Conservation (phyloP, 352 stramenopile species). For the Phytophthora citricola region DNA sequence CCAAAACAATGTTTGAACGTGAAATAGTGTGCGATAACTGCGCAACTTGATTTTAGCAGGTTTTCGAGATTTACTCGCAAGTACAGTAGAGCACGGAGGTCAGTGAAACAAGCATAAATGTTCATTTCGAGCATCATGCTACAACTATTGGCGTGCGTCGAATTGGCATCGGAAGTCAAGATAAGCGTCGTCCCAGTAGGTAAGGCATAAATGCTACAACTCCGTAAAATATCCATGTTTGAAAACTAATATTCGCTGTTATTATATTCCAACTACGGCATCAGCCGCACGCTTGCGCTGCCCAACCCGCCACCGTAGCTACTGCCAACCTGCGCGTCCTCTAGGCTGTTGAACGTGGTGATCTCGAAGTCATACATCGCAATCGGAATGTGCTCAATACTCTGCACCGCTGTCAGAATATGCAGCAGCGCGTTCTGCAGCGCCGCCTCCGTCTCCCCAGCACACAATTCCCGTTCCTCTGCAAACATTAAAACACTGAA, state of each 20-base stretch:
- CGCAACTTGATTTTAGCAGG: too few relatives aligned
- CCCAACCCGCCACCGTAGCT: constrained; percentile 44
- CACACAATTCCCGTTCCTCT: constrained; percentile 58
- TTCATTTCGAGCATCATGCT: too few relatives aligned
- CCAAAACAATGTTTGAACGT: too few relatives aligned
- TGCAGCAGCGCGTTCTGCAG: constrained; percentile 78
- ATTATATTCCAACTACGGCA: constrained; percentile 32
- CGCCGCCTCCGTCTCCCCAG: constrained; percentile 63
- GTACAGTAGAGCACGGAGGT: too few relatives aligned
- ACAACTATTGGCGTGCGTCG: too few relatives aligned
- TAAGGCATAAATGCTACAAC: too few relatives aligned
- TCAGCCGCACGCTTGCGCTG: constrained; percentile 51
- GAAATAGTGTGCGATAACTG: too few relatives aligned
- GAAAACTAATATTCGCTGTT: constrained; percentile 2
- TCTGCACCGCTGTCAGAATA: constrained; percentile 78
- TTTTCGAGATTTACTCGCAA: too few relatives aligned
- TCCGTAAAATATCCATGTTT: neutral
- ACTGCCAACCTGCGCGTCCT: constrained; percentile 54
- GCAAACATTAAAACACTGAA: constrained; percentile 8
- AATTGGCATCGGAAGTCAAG: too few relatives aligned
- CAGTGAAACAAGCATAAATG: too few relatives aligned
- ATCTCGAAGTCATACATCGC: constrained; percentile 90
- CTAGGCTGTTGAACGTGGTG: constrained; percentile 53
- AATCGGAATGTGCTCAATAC: constrained; percentile 79
- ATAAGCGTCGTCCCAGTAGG: too few relatives aligned